Percentiles rank a stretch among this genome's conserved stretches.
Evolutionary conservation across 2,329 filamentous ascomycete species (phyloP).

Genomic region (Byssothecium circinans): DNA sequence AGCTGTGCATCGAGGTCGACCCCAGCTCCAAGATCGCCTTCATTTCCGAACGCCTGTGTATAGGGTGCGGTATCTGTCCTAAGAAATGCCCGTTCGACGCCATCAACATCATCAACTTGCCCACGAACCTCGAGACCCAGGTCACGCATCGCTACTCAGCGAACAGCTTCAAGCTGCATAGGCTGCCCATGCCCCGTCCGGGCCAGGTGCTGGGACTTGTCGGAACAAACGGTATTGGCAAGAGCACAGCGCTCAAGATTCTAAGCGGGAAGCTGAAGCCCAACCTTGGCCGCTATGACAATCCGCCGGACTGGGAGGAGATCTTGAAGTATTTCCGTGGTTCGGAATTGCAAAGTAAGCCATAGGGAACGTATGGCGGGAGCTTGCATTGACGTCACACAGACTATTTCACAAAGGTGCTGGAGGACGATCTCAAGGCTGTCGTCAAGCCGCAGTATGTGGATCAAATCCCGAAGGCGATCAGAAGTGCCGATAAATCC

Average conservation of each 20-base stretch:
- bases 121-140: constrained; percentile 97
- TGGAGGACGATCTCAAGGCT: constrained; percentile 96
- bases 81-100: constrained; percentile 99
- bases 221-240: constrained; percentile 99
- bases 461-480: constrained; percentile 92
- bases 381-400: constrained; percentile 23
- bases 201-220: constrained; percentile 95
- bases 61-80: constrained; percentile 98
- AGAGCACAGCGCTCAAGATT: constrained; percentile 99
- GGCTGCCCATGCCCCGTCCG: constrained; percentile 91
- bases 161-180: constrained; percentile 99
- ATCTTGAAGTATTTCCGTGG: constrained; percentile 98
- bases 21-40: constrained; percentile 92
- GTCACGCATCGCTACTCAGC: constrained; percentile 98
- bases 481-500: constrained; percentile 77
- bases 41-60: constrained; percentile 94
- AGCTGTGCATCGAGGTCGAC: constrained; percentile 93
- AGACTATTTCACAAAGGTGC: constrained; percentile 98
- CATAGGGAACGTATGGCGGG: background rate
- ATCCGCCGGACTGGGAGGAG: constrained; percentile 98
- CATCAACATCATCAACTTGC: constrained; percentile 99
- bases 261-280: constrained; percentile 98
- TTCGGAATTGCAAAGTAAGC: constrained; percentile 91
- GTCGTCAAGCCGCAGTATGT: constrained; percentile 99
- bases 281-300: constrained; percentile 91